Evolutionary conservation across 768 basidiomycete genomes (phyloP).

Genomic region (Rhizopogon vinicolor): DNA sequence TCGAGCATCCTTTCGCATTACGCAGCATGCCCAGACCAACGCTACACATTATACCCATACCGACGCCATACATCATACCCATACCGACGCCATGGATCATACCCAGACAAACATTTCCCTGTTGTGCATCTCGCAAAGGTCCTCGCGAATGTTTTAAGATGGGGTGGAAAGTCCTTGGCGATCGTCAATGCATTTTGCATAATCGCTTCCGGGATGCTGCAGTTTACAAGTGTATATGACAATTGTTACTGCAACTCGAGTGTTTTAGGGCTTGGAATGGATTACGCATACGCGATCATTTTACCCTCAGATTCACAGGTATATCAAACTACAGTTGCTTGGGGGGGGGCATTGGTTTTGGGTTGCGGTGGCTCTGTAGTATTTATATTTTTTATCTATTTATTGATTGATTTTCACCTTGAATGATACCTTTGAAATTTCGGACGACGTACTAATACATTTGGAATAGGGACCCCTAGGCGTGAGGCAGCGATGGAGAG

Average conservation of each 20-base stretch:
- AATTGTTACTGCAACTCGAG: constrained; percentile 22
- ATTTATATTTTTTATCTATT: too few relatives aligned
- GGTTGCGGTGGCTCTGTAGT: too few relatives aligned
- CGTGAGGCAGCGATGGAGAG: too few relatives aligned
- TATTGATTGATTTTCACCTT: too few relatives aligned
- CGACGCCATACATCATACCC: constrained; percentile 1
- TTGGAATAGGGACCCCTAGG: too few relatives aligned
- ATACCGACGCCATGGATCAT: constrained; percentile 2
- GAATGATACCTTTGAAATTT: too few relatives aligned
- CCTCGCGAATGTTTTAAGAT: constrained; percentile 8
- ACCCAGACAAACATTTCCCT: background rate
- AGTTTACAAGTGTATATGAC: constrained; percentile 19
- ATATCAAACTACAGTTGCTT: too few relatives aligned
- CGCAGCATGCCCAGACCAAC: background rate
- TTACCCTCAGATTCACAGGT: background rate
- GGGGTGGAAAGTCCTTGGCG: constrained; percentile 15
- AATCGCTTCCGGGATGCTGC: constrained; percentile 15
- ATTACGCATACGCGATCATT: too few relatives aligned
- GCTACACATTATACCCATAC: too few relatives aligned
- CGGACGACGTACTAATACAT: too few relatives aligned
- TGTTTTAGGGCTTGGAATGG: constrained; percentile 7
- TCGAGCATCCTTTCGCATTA: constrained; percentile 24
- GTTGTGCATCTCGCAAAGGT: background rate
- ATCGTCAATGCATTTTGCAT: constrained; percentile 17
- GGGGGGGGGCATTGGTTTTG: too few relatives aligned